Evolutionary conservation across 2,329 filamentous ascomycete species (phyloP).

Genomic region (Nemania bipapillata): DNA sequence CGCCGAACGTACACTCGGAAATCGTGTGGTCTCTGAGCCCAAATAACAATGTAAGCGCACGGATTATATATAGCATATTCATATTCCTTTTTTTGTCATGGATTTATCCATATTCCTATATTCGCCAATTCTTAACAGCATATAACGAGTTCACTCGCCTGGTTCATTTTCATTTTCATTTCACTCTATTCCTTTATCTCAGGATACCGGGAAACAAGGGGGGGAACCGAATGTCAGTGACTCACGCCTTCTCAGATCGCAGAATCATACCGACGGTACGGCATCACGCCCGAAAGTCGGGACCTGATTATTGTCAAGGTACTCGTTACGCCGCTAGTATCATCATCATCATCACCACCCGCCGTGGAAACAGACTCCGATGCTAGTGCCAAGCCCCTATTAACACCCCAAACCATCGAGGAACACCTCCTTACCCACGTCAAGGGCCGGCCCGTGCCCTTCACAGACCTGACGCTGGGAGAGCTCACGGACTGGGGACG

Average conservation of each 20-base stretch:
- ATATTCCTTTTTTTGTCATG: neutral
- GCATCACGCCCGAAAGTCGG: constrained; percentile 76
- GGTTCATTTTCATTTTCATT: too few relatives aligned
- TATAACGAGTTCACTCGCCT: too few relatives aligned
- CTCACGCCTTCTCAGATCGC: constrained; percentile 71
- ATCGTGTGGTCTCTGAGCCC: constrained; percentile 82
- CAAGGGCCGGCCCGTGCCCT: constrained; percentile 67
- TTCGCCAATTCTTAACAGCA: neutral
- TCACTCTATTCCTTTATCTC: too few relatives aligned
- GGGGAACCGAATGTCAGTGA: neutral
- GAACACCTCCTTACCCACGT: constrained; percentile 71
- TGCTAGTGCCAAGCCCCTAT: constrained; percentile 13
- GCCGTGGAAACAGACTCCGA: neutral
- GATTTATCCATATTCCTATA: neutral
- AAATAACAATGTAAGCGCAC: constrained; percentile 76
- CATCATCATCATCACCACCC: constrained; percentile 4
- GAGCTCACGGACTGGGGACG: constrained; percentile 71
- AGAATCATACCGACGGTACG: constrained; percentile 89
- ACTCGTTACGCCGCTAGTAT: constrained; percentile 58
- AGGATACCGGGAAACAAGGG: neutral
- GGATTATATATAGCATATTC: too few relatives aligned
- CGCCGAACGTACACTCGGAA: constrained; percentile 88
- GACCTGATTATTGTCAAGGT: constrained; percentile 86
- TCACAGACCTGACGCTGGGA: constrained; percentile 72
- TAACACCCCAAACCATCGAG: constrained; percentile 59